These are phyloP conservation scores for Gloeopeniophorella convolvens DNA, from an alignment of 768 basidiomycete genomes.

Conservation along the genomic window DNA sequence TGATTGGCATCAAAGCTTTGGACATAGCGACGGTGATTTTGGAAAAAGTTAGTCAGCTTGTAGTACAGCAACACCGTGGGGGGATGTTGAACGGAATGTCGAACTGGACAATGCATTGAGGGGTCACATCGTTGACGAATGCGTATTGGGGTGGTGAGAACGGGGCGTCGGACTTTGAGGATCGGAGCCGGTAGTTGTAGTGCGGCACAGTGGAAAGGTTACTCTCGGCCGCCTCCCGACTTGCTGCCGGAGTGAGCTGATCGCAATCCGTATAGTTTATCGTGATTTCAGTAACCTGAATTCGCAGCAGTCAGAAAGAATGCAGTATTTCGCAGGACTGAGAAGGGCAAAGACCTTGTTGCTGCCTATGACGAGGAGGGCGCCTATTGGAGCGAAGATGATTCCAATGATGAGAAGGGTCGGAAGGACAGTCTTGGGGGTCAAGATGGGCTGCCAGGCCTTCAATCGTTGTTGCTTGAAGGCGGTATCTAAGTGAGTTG, in stretches of 20 bases:
- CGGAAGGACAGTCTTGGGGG: conserved; percentile 94
- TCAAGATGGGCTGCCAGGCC: conserved; percentile 99
- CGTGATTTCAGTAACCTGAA: conserved; percentile 83
- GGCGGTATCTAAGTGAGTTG: conserved; percentile 68
- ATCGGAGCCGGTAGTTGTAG: conserved; percentile 60
- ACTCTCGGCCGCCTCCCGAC: conserved; percentile 33
- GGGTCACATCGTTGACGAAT: conserved; percentile 44
- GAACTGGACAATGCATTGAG: conserved; percentile 77
- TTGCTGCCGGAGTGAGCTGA: conserved; percentile 38
- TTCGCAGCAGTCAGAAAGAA: background rate
- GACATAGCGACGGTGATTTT: conserved; percentile 98
- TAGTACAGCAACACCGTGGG: conserved; percentile 88
- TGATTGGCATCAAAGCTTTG: conserved; percentile 84
- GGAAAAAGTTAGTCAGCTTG: conserved; percentile 93
- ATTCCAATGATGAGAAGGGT: conserved; percentile 93
- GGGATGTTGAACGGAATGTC: conserved; percentile 71
- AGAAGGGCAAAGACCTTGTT: conserved; percentile 39
- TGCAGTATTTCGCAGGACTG: background rate
- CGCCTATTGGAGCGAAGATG: conserved; percentile 94
- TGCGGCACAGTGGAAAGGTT: conserved; percentile 53
- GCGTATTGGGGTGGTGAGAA: conserved; percentile 62
- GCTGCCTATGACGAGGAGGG: conserved; percentile 88
- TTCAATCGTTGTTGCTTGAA: conserved; percentile 99
- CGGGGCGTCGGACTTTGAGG: conserved; percentile 45
- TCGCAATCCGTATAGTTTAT: conserved; percentile 96